Evolutionary conservation across 495 filamentous ascomycete genomes (phyloP).

Genomic region (Elaphomyces granulatus): DNA sequence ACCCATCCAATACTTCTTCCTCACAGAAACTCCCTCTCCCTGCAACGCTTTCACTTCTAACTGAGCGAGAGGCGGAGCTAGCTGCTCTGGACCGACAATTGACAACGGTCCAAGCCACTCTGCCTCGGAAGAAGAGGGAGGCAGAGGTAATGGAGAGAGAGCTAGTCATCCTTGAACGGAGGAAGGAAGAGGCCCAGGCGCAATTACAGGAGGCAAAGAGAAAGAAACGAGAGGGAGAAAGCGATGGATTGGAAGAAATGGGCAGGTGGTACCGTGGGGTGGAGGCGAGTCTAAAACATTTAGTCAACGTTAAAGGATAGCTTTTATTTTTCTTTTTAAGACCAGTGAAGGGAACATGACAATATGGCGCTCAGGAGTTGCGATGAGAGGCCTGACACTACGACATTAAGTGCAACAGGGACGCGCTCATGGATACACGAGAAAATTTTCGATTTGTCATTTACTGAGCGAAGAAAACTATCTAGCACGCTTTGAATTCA

Average conservation of each 20-base stretch:
- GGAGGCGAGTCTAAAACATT: slow-evolving; percentile 49
- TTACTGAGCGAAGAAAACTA: too few relatives aligned
- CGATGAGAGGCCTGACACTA: slow-evolving; percentile 1
- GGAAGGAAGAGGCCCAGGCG: slow-evolving; percentile 48
- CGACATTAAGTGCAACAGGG: too few relatives aligned
- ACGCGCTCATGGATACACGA: too few relatives aligned
- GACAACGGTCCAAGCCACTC: slow-evolving; percentile 43
- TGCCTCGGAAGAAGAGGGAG: slow-evolving; percentile 62
- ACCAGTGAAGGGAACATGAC: too few relatives aligned
- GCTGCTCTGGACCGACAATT: slow-evolving; percentile 54
- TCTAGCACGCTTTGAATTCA: too few relatives aligned
- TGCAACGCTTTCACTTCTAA: slow-evolving; percentile 25
- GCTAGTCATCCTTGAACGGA: slow-evolving; percentile 51
- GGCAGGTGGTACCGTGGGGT: slow-evolving; percentile 70
- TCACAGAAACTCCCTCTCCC: slow-evolving; percentile 31
- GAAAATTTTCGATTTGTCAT: too few relatives aligned
- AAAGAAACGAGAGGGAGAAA: slow-evolving; percentile 58
- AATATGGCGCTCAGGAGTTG: slow-evolving; percentile 14
- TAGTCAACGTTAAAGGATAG: slow-evolving; percentile 41
- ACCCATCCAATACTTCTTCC: slow-evolving; percentile 15
- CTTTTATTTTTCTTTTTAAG: too few relatives aligned
- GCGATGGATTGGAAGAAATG: slow-evolving; percentile 68
- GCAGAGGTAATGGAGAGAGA: slow-evolving; percentile 59
- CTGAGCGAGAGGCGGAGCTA: slow-evolving; percentile 45
- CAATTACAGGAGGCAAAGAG: slow-evolving; percentile 69